Evolutionary conservation across 225 moss, liverwort and hornwort genomes (phyloP).

Genomic region (Lunularia cruciata): DNA sequence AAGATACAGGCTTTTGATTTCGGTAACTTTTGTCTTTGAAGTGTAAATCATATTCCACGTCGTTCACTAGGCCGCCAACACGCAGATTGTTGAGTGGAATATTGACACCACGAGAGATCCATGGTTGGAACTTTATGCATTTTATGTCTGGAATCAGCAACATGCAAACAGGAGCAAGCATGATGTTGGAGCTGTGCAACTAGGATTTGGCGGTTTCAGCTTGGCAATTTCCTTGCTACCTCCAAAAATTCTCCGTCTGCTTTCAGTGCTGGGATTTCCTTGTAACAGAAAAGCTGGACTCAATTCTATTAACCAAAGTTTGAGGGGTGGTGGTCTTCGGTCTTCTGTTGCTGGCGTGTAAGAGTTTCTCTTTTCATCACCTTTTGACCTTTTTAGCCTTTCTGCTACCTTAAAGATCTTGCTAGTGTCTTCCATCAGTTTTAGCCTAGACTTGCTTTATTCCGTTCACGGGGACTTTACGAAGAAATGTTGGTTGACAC

Average conservation of each 20-base stretch:
- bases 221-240: conserved; percentile 89
- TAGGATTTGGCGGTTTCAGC: conserved; percentile 95
- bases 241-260: conserved; percentile 67
- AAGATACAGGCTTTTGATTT: no score
- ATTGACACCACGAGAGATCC: no score
- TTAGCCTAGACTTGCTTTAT: background rate
- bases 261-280: conserved; percentile 93
- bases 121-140: background rate
- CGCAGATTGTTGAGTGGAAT: no score
- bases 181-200: conserved; percentile 80
- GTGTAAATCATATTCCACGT: no score
- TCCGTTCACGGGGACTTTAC: background rate
- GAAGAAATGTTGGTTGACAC: background rate
- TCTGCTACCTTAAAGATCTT: no score
- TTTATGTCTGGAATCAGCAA: conserved; percentile 42
- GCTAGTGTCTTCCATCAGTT: background rate
- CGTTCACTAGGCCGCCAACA: no score
- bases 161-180: conserved; percentile 80
- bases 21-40: no score
- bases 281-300: conserved; percentile 82
- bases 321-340: conserved; percentile 89
- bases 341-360: conserved; percentile 97
- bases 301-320: conserved; percentile 71
- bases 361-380: conserved; percentile 32
- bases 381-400: background rate